Percentiles rank a stretch among this genome's conserved stretches.
Conservation (phyloP, 2,329 filamentous ascomycete species). For the Blumeria hordei region DNA sequence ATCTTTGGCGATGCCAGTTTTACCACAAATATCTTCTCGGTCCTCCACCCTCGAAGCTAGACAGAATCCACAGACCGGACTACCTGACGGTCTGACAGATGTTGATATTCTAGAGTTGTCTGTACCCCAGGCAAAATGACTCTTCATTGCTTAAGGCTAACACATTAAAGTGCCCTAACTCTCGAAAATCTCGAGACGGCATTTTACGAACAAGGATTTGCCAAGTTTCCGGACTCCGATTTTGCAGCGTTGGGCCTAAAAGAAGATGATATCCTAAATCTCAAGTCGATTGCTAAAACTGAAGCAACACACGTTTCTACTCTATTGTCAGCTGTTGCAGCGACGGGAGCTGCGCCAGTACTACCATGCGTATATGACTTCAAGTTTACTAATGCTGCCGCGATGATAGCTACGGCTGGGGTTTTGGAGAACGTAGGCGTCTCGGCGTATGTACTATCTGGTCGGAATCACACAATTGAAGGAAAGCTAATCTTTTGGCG, state of each 20-base stretch:
- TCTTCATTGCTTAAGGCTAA: constrained; percentile 26
- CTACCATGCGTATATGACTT: constrained; percentile 51
- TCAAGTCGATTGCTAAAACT: constrained; percentile 35
- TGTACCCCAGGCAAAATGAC: constrained; percentile 7
- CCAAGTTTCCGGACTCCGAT: constrained; percentile 36
- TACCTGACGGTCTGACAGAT: constrained; percentile 20
- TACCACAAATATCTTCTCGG: too few species aligned
- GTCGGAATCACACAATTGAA: neutral
- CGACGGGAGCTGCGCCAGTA: constrained; percentile 38
- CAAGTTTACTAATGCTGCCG: constrained; percentile 34
- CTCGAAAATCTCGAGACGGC: constrained; percentile 45
- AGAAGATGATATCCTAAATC: constrained; percentile 28
- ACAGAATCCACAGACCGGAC: constrained; percentile 13
- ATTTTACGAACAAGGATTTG: constrained; percentile 50
- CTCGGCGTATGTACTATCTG: constrained; percentile 28
- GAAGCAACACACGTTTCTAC: constrained; percentile 38
- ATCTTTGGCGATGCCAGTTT: too few species aligned
- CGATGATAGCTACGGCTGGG: constrained; percentile 44
- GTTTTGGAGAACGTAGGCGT: constrained; percentile 51
- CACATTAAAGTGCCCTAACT: constrained; percentile 21
- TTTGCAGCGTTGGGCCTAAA: constrained; percentile 38
- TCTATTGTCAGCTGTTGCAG: constrained; percentile 34
- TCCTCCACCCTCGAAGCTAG: constrained; percentile 4
- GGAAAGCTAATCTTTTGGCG: neutral
- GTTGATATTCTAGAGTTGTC: constrained; percentile 29